Conservation (phyloP, 2,329 filamentous ascomycete genomes). For the Diplodia scrobiculata region DNA sequence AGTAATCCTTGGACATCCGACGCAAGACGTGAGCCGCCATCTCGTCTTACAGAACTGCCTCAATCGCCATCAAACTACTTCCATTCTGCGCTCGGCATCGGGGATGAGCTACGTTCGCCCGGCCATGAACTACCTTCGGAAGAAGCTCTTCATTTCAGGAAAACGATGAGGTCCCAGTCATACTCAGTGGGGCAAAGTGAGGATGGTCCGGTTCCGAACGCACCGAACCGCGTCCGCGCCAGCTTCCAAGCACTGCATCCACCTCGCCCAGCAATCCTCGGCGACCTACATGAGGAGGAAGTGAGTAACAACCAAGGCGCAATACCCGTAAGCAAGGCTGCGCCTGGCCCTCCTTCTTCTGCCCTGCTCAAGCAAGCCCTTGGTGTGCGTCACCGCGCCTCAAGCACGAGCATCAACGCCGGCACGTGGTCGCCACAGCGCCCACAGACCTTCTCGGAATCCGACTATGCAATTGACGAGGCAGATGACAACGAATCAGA, state of each 20-base stretch:
- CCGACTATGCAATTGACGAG: constrained; percentile 73
- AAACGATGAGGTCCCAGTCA: constrained; percentile 92
- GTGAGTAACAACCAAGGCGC: constrained; percentile 15
- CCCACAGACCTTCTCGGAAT: constrained; percentile 47
- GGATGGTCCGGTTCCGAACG: constrained; percentile 34
- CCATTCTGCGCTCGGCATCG: constrained; percentile 8
- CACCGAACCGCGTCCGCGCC: constrained; percentile 36
- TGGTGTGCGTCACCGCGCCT: constrained; percentile 25
- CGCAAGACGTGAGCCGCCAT: constrained; percentile 29
- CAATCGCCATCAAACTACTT: constrained; percentile 32
- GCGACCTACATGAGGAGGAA: constrained; percentile 55
- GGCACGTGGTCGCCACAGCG: constrained; percentile 32
- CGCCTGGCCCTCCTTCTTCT: constrained; percentile 17
- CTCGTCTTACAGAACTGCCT: constrained; percentile 37
- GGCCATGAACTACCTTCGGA: constrained; percentile 18
- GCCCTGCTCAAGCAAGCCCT: constrained; percentile 28
- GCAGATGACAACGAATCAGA: constrained; percentile 58
- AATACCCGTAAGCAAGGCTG: constrained; percentile 22
- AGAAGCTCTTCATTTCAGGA: constrained; percentile 44
- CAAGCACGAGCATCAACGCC: constrained; percentile 27
- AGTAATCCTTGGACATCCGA: constrained; percentile 39
- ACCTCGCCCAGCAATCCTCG: constrained; percentile 73
- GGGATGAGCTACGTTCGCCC: constrained; percentile 23
- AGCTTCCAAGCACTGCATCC: constrained; percentile 70
- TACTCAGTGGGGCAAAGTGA: constrained; percentile 94